A percentile compares a stretch with the other conserved stretches of the same genome.
Conservation (phyloP, 805 yeast species). For the Candida sonorensis region DNA sequence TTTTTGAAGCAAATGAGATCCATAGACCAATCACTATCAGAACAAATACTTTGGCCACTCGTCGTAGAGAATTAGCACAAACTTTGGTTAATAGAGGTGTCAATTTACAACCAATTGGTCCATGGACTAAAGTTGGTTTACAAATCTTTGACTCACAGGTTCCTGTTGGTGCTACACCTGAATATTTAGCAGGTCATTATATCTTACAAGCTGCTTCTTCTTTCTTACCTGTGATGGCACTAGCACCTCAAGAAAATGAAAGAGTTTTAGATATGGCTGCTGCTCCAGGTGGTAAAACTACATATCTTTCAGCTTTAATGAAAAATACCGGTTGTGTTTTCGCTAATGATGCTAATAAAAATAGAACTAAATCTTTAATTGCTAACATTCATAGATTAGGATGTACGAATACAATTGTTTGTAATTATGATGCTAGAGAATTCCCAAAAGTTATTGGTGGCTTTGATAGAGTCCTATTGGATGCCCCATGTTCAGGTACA, state of each 20-base stretch:
- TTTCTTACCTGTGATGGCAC: constrained; percentile 94
- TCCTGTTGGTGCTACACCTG: constrained; percentile 99
- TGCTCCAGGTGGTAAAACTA: constrained; percentile 98
- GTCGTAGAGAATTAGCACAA: constrained; percentile 95
- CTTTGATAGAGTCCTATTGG: constrained; percentile 87
- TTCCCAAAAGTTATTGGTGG: constrained; percentile 98
- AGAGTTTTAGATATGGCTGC: constrained; percentile 98
- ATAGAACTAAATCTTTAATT: constrained; percentile 91
- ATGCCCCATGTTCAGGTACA: constrained; percentile 99
- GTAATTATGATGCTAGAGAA: constrained; percentile 97
- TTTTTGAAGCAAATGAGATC: constrained; percentile 96
- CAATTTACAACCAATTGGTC: constrained; percentile 92
- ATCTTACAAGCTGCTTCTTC: constrained; percentile 98
- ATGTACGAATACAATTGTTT: constrained; percentile 92
- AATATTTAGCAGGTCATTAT: constrained; percentile 95
- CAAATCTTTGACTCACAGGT: constrained; percentile 98
- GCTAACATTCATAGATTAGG: constrained; percentile 98
- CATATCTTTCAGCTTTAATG: constrained; percentile 92
- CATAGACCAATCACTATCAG: constrained; percentile 95
- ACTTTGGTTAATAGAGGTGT: constrained; percentile 94
- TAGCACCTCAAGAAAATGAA: constrained; percentile 95
- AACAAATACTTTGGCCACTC: constrained; percentile 91
- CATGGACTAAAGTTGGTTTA: constrained; percentile 97
- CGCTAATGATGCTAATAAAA: constrained; percentile 95
- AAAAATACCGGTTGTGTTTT: constrained; percentile 96